Conservation (phyloP, 2,329 filamentous ascomycete genomes). For the Pestalotiopsis sp. region DNA sequence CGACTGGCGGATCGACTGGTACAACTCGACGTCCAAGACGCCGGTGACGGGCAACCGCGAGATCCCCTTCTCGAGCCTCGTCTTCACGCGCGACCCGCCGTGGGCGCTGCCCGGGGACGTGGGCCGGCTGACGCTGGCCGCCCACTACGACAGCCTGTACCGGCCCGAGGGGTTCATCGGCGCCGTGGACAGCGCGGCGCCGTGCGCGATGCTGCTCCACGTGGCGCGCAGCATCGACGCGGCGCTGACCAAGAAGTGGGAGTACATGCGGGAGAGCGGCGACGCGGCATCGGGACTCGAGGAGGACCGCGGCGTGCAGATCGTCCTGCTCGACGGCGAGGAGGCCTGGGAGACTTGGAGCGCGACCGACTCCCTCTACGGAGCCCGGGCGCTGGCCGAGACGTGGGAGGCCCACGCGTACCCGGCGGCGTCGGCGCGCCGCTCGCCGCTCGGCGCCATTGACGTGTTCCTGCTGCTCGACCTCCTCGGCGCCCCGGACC, state of each 20-base stretch:
- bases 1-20: slow-evolving; percentile 76
- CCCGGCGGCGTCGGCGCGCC: slow-evolving; percentile 71
- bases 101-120: slow-evolving; percentile 75
- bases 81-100: slow-evolving; percentile 85
- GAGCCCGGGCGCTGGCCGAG: slow-evolving; percentile 76
- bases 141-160: slow-evolving; percentile 89
- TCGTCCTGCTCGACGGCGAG: slow-evolving; percentile 89
- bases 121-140: slow-evolving; percentile 79
- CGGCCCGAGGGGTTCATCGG: slow-evolving; percentile 85
- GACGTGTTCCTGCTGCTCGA: slow-evolving; percentile 90
- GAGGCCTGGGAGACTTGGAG: slow-evolving; percentile 87
- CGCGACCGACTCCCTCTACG: slow-evolving; percentile 81
- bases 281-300: slow-evolving; percentile 58
- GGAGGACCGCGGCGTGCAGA: slow-evolving; percentile 80
- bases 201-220: slow-evolving; percentile 92
- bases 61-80: slow-evolving; percentile 83
- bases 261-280: slow-evolving; percentile 63
- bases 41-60: slow-evolving; percentile 70
- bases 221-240: slow-evolving; percentile 77
- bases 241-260: slow-evolving; percentile 81
- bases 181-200: slow-evolving; percentile 89
- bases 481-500: slow-evolving; percentile 71
- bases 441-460: slow-evolving; percentile 75
- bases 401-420: slow-evolving; percentile 75
- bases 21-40: slow-evolving; percentile 87